phyloP scores from a whole-genome alignment of 768 basidiomycete genomes.

The Hebeloma cylindrosporum region DNA sequence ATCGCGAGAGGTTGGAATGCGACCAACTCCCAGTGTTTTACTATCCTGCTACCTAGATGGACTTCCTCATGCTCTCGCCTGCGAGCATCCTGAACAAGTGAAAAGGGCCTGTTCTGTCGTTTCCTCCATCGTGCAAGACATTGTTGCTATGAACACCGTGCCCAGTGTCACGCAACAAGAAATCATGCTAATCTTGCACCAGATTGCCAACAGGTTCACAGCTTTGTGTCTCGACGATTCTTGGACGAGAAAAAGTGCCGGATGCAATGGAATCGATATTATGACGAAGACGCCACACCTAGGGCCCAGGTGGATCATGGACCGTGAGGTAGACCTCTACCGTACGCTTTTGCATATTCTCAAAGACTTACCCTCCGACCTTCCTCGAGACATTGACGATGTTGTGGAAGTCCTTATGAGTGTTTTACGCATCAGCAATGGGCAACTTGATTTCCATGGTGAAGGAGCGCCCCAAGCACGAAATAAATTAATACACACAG shows the following conservation, averaged over 20 bases:
- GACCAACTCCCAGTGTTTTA: conserved; percentile 56
- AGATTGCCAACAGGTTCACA: conserved; percentile 80
- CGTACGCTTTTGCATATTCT: conserved; percentile 88
- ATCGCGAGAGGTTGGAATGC: conserved; percentile 49
- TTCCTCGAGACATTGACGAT: conserved; percentile 77
- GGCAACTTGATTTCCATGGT: conserved; percentile 43
- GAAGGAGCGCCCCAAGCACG: conserved; percentile 46
- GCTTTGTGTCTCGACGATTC: conserved; percentile 89
- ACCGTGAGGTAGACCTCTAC: conserved; percentile 87
- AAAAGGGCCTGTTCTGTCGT: conserved; percentile 61
- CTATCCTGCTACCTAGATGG: conserved; percentile 79
- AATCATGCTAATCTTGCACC: conserved; percentile 69
- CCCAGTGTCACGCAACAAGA: conserved; percentile 51
- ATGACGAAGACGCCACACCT: conserved; percentile 72
- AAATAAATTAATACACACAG: conserved; percentile 64
- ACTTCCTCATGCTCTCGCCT: conserved; percentile 72
- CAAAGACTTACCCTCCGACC: conserved; percentile 91
- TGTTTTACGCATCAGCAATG: conserved; percentile 62
- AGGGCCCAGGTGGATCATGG: conserved; percentile 75
- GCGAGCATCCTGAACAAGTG: conserved; percentile 60
- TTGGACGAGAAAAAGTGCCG: conserved; percentile 89
- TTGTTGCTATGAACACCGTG: conserved; percentile 55
- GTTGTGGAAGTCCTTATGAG: conserved; percentile 74
- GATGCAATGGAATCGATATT: conserved; percentile 81
- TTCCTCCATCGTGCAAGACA: conserved; percentile 60